Conservation (phyloP, 345 rosid genomes). For the Gossypium australe region DNA sequence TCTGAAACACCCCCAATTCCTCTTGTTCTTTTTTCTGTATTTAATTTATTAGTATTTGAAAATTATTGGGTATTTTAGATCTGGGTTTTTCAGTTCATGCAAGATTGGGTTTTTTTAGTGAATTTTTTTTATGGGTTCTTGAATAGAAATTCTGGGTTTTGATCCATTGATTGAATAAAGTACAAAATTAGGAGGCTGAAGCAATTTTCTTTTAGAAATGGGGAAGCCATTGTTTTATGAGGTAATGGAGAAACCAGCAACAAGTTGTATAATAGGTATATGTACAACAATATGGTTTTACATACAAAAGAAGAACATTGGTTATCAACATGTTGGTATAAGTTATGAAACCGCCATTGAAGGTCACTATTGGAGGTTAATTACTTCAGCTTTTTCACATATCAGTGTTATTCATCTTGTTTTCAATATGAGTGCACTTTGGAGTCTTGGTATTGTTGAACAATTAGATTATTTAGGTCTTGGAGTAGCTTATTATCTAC, state of each 20-base stretch:
- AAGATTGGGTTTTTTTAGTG: not conserved
- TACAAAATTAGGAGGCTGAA: not conserved
- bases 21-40: not conserved
- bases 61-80: not conserved
- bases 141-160: not conserved
- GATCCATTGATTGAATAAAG: not conserved
- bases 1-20: not conserved
- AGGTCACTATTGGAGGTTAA: conserved; percentile 93
- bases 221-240: conserved; percentile 83
- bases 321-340: conserved; percentile 84
- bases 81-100: not conserved
- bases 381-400: conserved; percentile 93
- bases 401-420: conserved; percentile 89
- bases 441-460: conserved; percentile 95
- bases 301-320: conserved; percentile 87
- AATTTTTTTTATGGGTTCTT: not conserved
- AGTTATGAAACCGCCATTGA: conserved; percentile 75
- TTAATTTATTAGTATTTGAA: not conserved
- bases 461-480: conserved; percentile 67
- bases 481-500: conserved; percentile 79
- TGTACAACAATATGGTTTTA: conserved; percentile 77
- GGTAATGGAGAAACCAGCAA: conserved; percentile 81
- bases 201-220: conserved; percentile 27
- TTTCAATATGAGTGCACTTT: conserved; percentile 94
- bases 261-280: conserved; percentile 64